Conservation (phyloP, 2,329 filamentous ascomycete species). For the Fusarium papillatum region DNA sequence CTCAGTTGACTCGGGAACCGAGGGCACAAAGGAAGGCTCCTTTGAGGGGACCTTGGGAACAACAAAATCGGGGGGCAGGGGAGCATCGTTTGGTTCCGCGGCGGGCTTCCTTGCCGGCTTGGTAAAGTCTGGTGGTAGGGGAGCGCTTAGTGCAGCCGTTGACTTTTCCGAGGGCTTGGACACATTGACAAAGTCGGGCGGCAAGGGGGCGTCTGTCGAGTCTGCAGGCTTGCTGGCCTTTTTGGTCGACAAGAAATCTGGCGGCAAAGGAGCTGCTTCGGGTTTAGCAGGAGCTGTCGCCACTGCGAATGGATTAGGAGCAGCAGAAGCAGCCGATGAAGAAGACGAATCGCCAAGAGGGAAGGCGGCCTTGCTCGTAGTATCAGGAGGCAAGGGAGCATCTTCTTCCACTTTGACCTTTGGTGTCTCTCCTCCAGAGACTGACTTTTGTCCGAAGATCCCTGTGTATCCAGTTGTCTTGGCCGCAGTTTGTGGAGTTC, state of each 20-base stretch:
- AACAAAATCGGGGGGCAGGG: conserved; percentile 56
- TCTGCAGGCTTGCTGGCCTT: conserved; percentile 33
- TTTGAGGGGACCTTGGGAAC: conserved; percentile 48
- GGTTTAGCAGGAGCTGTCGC: conserved; percentile 44
- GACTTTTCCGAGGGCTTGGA: conserved; percentile 28
- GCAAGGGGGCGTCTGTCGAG: conserved; percentile 47
- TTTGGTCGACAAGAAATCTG: conserved; percentile 49
- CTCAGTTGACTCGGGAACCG: conserved; percentile 52
- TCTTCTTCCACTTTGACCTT: conserved; percentile 54
- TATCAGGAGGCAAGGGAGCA: conserved; percentile 66
- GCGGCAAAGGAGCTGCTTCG: conserved; percentile 58
- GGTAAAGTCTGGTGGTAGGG: conserved; percentile 28
- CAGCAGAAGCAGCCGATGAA: conserved; percentile 61
- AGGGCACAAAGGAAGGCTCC: conserved; percentile 49
- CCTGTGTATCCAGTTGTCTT: conserved; percentile 40
- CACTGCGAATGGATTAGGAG: conserved; percentile 46
- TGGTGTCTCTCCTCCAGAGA: conserved; percentile 41
- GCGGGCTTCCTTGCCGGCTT: conserved; percentile 32
- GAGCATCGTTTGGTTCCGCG: conserved; percentile 51
- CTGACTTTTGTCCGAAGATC: conserved; percentile 41
- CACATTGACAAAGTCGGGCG: conserved; percentile 47
- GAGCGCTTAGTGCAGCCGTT: conserved; percentile 17
- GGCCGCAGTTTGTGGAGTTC: conserved; percentile 26
- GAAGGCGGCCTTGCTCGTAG: conserved; percentile 66
- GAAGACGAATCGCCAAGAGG: conserved; percentile 65